Evolutionary conservation across 1,139 yeast species (phyloP).

Genomic region (Geotrichum armillariae): DNA sequence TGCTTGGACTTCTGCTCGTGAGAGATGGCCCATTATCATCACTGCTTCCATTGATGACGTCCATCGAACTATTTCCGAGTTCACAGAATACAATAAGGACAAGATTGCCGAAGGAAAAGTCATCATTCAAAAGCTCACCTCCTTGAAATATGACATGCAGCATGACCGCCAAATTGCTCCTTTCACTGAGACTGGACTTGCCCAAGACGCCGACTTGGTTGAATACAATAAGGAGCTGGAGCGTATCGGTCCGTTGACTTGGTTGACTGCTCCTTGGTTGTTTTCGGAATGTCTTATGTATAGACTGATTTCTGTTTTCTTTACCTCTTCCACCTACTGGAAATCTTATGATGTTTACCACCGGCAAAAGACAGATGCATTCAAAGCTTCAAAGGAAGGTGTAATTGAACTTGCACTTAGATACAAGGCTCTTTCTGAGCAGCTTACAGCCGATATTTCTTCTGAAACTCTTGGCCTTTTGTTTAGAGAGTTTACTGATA

Average conservation of each 20-base stretch:
- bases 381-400: slow-evolving; percentile 71
- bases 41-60: slow-evolving; percentile 67
- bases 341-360: slow-evolving; percentile 68
- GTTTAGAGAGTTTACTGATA: slow-evolving; percentile 71
- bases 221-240: slow-evolving; percentile 45
- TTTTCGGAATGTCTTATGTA: slow-evolving; percentile 83
- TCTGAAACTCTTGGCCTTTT: slow-evolving; percentile 48
- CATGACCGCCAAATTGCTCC: slow-evolving; percentile 34
- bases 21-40: slow-evolving; percentile 86
- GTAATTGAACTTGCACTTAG: slow-evolving; percentile 80
- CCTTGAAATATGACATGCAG: slow-evolving; percentile 37
- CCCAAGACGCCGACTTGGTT: slow-evolving; percentile 32
- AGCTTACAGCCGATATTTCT: slow-evolving; percentile 42
- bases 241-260: slow-evolving; percentile 47
- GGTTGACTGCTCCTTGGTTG: slow-evolving; percentile 94
- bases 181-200: slow-evolving; percentile 28
- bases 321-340: slow-evolving; percentile 52
- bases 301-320: slow-evolving; percentile 55
- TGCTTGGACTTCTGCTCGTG: slow-evolving; percentile 74
- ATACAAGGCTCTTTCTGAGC: slow-evolving; percentile 51
- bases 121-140: slow-evolving; percentile 40
- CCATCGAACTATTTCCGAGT: slow-evolving; percentile 36
- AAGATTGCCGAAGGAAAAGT: slow-evolving; percentile 39
- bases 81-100: slow-evolving; percentile 22
- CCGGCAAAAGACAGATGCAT: slow-evolving; percentile 67